These are phyloP conservation scores for Lablab purpureus DNA, from an alignment of 306 rosid species.

Conservation along the genomic window DNA sequence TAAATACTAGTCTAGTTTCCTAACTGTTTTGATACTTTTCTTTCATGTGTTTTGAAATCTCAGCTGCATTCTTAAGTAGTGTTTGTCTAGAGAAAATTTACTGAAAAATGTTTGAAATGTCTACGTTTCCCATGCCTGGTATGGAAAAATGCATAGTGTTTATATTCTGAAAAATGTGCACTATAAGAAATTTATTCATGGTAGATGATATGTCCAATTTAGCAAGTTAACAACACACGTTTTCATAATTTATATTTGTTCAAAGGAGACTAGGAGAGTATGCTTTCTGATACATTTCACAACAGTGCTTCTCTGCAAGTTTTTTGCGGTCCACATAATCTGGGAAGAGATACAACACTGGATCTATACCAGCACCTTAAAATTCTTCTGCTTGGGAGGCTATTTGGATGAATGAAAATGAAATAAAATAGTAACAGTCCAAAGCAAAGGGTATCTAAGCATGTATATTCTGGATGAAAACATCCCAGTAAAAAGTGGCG, in stretches of 20 bases:
- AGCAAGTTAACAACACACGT: no score
- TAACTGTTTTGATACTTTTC: no score
- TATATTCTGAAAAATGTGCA: no score
- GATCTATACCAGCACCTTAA: not conserved
- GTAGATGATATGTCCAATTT: no score
- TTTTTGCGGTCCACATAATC: not conserved
- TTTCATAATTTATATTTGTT: no score
- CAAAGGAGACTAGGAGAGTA: not conserved
- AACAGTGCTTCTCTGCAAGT: no score
- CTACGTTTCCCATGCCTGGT: not conserved
- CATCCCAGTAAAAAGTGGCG: not conserved
- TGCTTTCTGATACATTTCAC: not conserved
- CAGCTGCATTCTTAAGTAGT: not conserved
- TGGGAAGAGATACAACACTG: not conserved
- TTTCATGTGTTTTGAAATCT: no score
- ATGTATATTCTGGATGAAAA: not conserved
- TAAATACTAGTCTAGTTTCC: no score
- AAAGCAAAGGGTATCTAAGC: not conserved
- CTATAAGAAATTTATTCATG: no score
- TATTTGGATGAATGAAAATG: not conserved
- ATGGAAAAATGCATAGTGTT: not conserved
- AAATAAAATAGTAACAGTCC: not conserved
- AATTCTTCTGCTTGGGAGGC: not conserved
- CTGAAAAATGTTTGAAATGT: not conserved
- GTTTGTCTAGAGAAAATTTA: not conserved